These are phyloP conservation scores for Piromyces finnis DNA, from an alignment of 192 early-diverging fungal genomes.

Conservation along the genomic window DNA sequence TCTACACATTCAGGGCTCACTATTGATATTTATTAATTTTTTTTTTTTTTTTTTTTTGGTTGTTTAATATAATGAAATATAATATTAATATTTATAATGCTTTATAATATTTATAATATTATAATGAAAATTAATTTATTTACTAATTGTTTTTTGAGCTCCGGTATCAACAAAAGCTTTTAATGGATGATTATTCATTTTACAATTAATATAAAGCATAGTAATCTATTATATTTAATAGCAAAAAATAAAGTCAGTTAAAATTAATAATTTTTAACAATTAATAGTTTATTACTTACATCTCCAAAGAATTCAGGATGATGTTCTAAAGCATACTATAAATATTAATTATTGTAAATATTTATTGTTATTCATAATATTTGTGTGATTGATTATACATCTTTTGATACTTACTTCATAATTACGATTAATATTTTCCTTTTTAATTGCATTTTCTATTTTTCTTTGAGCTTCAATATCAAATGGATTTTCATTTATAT, in stretches of 20 bases:
- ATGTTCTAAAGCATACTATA: conserved; percentile 48
- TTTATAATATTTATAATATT: no score
- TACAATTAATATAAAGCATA: conserved; percentile 77
- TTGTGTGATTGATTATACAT: not conserved
- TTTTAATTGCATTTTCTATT: conserved; percentile 80
- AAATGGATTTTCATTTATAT: conserved; percentile 58
- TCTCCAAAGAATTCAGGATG: conserved; percentile 88
- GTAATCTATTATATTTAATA: conserved; percentile 7
- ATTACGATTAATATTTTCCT: conserved; percentile 68
- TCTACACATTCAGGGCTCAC: not conserved
- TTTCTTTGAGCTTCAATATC: conserved; percentile 74
- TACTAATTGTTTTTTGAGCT: conserved; percentile 77
- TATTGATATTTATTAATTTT: no score
- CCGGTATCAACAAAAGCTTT: conserved; percentile 96
- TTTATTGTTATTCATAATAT: not conserved
- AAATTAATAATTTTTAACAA: no score
- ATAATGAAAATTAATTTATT: no score
- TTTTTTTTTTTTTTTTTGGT: no score
- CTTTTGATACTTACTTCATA: conserved; percentile 23
- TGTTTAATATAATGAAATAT: no score
- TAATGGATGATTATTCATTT: conserved; percentile 74
- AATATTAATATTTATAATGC: no score
- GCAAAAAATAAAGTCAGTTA: no score
- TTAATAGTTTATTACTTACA: conserved; percentile 11
- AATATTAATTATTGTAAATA: not conserved